phyloP scores from a whole-genome alignment of 176 grass and related monocot genomes.

The Cenchrus purpureus region DNA sequence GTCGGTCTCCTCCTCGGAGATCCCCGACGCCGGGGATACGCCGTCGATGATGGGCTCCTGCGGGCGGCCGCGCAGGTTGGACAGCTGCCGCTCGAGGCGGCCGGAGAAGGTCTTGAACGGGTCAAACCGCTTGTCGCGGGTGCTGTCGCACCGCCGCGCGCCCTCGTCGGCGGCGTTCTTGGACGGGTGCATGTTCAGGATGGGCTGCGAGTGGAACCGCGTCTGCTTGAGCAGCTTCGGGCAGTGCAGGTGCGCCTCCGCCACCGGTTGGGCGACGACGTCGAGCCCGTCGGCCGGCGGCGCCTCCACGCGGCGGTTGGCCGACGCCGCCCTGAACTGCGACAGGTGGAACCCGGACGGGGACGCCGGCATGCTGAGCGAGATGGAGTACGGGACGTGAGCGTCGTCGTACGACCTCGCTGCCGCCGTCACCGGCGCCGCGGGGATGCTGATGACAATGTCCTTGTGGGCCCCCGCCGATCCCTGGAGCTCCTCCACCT shows the following conservation, averaged over 20 bases:
- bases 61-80: slow-evolving; percentile 76
- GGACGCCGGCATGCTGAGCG: slow-evolving; percentile 70
- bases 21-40: background rate
- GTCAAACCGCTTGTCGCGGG: slow-evolving; percentile 72
- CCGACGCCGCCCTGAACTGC: slow-evolving; percentile 40
- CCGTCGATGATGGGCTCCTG: slow-evolving; percentile 25
- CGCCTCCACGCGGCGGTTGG: slow-evolving; percentile 5
- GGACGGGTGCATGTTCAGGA: slow-evolving; percentile 41
- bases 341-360: slow-evolving; percentile 71
- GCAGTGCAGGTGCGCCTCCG: background rate
- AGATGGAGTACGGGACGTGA: slow-evolving; percentile 45
- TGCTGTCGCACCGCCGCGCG: slow-evolving; percentile 29
- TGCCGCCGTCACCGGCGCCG: background rate
- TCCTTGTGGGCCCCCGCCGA: slow-evolving; percentile 4
- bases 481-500: background rate
- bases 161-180: background rate
- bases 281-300: background rate
- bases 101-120: slow-evolving; percentile 95
- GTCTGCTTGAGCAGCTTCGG: slow-evolving; percentile 56
- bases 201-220: slow-evolving; percentile 71
- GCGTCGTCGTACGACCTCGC: slow-evolving; percentile 21
- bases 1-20: slow-evolving; percentile 62
- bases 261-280: background rate
- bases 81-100: slow-evolving; percentile 80
- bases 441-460: slow-evolving; percentile 51